These are phyloP conservation scores for Solanum chaucha DNA, from an alignment of 257 asterid genomes.

Conservation along the genomic window DNA sequence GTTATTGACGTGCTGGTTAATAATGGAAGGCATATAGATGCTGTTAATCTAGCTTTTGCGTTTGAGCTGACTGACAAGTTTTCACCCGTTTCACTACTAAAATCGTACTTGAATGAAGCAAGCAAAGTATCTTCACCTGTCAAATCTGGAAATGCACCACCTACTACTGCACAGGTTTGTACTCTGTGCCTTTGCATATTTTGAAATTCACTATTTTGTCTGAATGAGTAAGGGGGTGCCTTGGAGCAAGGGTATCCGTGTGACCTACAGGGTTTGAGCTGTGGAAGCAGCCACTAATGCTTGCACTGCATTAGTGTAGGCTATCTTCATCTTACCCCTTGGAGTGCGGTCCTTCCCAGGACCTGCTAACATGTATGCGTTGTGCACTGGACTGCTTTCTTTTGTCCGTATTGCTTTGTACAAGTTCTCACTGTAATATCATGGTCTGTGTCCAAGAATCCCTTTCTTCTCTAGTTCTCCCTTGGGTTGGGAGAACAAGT, in stretches of 20 bases:
- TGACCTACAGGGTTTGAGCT: neutral
- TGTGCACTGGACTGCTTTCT: neutral
- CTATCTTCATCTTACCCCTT: neutral
- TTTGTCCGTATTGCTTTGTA: neutral
- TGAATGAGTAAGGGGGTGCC: neutral
- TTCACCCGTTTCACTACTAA: constrained; percentile 63
- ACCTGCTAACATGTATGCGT: neutral
- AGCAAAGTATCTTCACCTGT: constrained; percentile 46
- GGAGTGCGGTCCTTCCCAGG: neutral
- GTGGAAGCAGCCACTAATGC: neutral
- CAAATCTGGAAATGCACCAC: constrained; percentile 60
- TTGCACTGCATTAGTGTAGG: neutral
- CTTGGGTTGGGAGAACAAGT: neutral
- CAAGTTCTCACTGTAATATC: neutral
- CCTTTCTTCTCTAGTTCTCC: neutral
- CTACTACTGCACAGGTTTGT: constrained; percentile 67
- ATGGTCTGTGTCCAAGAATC: neutral
- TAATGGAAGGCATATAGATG: constrained; percentile 93
- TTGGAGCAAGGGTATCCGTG: neutral
- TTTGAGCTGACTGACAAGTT: constrained; percentile 80
- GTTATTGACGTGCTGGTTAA: constrained; percentile 73
- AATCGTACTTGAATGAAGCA: constrained; percentile 79
- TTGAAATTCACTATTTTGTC: neutral
- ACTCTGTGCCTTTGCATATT: neutral
- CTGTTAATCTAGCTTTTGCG: constrained; percentile 90